Conservation (phyloP, 176 grass and related monocot genomes). For the Olyra latifolia region DNA sequence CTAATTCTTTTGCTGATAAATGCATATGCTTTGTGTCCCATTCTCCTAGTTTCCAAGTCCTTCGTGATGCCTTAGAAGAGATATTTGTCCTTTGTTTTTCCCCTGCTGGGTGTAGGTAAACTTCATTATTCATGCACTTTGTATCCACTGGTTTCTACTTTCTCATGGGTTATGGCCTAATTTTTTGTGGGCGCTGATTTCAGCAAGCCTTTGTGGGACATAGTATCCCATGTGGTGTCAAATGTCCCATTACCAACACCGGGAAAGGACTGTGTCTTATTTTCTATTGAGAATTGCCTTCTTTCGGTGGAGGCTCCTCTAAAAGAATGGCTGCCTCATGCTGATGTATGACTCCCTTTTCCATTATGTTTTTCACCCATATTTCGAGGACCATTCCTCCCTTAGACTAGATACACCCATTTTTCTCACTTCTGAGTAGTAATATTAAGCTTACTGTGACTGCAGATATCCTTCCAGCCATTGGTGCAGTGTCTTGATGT, state of each 20-base stretch:
- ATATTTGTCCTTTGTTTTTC: constrained; percentile 96
- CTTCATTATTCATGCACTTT: constrained; percentile 6
- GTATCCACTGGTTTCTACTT: background rate
- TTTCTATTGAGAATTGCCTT: constrained; percentile 93
- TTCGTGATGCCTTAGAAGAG: constrained; percentile 90
- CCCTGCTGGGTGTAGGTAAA: constrained; percentile 91
- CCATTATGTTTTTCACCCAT: constrained; percentile 16
- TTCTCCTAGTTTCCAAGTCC: constrained; percentile 89
- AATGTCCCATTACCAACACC: constrained; percentile 96
- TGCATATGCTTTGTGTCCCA: constrained; percentile 98
- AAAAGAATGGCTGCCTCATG: constrained; percentile 94
- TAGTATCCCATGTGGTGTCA: constrained; percentile 89
- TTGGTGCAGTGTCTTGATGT: constrained; percentile 96
- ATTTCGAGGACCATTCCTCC: constrained; percentile 10
- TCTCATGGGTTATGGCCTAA: constrained; percentile 17
- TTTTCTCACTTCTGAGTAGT: constrained; percentile 23
- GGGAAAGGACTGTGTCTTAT: constrained; percentile 90
- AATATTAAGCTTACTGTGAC: constrained; percentile 43
- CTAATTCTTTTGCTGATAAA: constrained; percentile 96
- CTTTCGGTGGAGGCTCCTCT: constrained; percentile 78
- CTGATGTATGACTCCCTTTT: constrained; percentile 62
- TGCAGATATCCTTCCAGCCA: constrained; percentile 97
- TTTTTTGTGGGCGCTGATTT: constrained; percentile 41
- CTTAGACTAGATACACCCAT: constrained; percentile 19
- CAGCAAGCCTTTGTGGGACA: constrained; percentile 91